A percentile compares a stretch with the other conserved stretches of the same genome.
Conservation (phyloP, 192 early-diverging fungal species). For the Coemansia aciculifera region DNA sequence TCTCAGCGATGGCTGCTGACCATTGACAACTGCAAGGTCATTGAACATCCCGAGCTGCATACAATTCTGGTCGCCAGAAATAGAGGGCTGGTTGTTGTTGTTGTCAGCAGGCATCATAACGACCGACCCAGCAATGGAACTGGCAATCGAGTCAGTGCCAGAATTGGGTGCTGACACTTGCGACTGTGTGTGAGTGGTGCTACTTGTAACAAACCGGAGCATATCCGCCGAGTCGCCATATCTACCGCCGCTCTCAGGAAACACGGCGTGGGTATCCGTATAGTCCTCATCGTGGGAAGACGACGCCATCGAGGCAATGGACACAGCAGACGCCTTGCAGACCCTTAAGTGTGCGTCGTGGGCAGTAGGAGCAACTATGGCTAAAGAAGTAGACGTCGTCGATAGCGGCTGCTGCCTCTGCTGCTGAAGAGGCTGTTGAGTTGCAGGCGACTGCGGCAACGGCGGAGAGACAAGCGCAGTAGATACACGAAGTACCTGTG, state of each 20-base stretch:
- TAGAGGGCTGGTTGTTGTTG: conserved; percentile 4
- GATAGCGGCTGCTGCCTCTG: neutral
- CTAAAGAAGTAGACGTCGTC: conserved; percentile 4
- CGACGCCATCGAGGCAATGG: conserved; percentile 26
- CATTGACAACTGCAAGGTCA: neutral
- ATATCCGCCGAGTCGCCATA: conserved; percentile 18
- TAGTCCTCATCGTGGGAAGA: conserved; percentile 17
- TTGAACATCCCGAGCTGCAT: neutral
- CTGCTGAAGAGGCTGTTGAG: neutral
- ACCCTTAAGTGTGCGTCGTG: neutral
- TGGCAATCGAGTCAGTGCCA: neutral
- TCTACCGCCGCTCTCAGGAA: conserved; percentile 19
- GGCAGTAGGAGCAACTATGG: neutral
- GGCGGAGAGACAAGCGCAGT: conserved; percentile 16
- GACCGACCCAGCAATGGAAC: neutral
- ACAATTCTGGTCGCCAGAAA: neutral
- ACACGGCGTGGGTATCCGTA: conserved; percentile 10
- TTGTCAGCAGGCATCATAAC: conserved; percentile 10
- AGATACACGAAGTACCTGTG: conserved; percentile 18
- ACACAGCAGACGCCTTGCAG: conserved; percentile 24
- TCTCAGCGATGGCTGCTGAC: conserved; percentile 42
- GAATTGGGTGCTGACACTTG: neutral
- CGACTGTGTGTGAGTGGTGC: neutral
- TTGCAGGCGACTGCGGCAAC: neutral
- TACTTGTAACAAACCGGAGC: conserved; percentile 4